phyloP scores from a whole-genome alignment of 495 filamentous ascomycete genomes.

The Patellaria atrata region DNA sequence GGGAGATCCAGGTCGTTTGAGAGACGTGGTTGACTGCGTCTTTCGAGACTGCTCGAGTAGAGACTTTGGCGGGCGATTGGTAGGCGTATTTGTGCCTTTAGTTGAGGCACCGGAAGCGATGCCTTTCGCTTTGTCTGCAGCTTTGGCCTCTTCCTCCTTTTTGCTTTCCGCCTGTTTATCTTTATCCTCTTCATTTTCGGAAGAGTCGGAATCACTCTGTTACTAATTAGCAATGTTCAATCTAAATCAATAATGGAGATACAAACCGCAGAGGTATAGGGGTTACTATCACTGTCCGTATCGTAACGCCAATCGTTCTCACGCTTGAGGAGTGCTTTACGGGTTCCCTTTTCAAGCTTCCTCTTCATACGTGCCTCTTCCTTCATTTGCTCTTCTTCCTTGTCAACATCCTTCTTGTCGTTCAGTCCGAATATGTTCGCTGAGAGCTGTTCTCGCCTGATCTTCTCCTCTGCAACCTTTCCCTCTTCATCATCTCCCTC shows the following conservation, averaged over 20 bases:
- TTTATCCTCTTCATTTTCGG: slow-evolving; percentile 19
- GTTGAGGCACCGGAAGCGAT: slow-evolving; percentile 29
- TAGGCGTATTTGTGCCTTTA: slow-evolving; percentile 63
- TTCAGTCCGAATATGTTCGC: slow-evolving; percentile 74
- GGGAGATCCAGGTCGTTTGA: slow-evolving; percentile 80
- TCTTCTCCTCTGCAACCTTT: slow-evolving; percentile 70
- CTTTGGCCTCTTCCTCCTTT: slow-evolving; percentile 59
- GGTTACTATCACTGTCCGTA: slow-evolving; percentile 56
- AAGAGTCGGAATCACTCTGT: slow-evolving; percentile 11
- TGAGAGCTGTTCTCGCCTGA: slow-evolving; percentile 74
- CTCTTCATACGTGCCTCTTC: slow-evolving; percentile 57
- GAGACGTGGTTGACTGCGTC: slow-evolving; percentile 33
- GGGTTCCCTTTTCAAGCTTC: slow-evolving; percentile 51
- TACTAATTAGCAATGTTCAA: neutral
- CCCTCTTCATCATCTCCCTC: slow-evolving; percentile 69
- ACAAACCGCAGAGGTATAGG: slow-evolving; percentile 52
- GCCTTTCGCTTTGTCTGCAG: slow-evolving; percentile 44
- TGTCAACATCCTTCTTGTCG: slow-evolving; percentile 29
- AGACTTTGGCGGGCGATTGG: slow-evolving; percentile 50
- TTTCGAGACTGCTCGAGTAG: too few species aligned
- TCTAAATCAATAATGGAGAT: slow-evolving; percentile 17
- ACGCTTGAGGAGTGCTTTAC: slow-evolving; percentile 64
- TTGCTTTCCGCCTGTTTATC: slow-evolving; percentile 38
- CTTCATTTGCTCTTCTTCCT: slow-evolving; percentile 73
- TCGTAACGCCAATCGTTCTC: slow-evolving; percentile 81